Percentiles rank a stretch among this genome's conserved stretches.
These are phyloP conservation scores for Hirsutella thompsonii DNA, from an alignment of 2,329 filamentous ascomycete species.

Conservation along the genomic window DNA sequence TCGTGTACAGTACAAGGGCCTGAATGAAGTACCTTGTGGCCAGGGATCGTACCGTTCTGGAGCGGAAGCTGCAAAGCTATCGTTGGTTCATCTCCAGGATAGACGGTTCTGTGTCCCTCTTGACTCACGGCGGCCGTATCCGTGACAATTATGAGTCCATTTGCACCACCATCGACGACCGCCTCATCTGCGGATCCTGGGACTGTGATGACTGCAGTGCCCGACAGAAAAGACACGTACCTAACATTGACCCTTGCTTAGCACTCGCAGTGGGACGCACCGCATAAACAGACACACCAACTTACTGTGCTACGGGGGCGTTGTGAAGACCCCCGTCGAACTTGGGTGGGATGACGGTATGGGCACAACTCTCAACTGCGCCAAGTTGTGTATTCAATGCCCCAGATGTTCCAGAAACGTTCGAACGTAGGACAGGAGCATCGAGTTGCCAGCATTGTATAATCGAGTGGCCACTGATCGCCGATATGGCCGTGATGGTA, in stretches of 20 bases:
- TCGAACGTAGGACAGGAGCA: background rate
- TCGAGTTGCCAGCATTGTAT: background rate
- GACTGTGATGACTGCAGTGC: background rate
- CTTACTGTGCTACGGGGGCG: background rate
- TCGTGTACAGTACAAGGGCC: too few species aligned
- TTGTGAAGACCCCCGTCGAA: background rate
- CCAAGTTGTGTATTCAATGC: background rate
- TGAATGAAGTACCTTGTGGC: too few species aligned
- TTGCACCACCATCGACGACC: background rate
- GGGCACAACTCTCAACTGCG: background rate
- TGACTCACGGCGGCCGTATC: background rate
- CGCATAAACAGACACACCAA: background rate
- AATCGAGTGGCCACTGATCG: background rate
- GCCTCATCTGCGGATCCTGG: background rate
- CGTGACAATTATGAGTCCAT: background rate
- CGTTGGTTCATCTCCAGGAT: background rate
- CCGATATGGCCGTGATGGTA: background rate
- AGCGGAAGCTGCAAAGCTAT: too few species aligned
- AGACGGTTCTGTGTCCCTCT: background rate
- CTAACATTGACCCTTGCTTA: background rate
- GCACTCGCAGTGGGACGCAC: background rate
- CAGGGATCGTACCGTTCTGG: too few species aligned
- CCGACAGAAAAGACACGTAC: background rate
- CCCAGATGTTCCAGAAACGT: background rate
- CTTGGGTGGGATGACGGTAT: background rate